Evolutionary conservation across 345 rosid genomes (phyloP).

Genomic region (Citrus hindsii): DNA sequence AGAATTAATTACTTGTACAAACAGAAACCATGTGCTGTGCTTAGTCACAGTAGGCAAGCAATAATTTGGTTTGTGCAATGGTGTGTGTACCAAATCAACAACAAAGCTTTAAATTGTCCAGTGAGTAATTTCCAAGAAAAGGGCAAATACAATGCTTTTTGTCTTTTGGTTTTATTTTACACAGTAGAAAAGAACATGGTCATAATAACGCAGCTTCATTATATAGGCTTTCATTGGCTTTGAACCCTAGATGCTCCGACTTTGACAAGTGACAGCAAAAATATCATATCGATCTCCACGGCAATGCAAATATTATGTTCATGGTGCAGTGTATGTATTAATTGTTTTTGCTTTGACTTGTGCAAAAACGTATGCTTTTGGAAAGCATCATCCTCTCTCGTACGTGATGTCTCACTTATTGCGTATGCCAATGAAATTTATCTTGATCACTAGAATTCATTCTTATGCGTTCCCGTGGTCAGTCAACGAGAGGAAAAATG

Average conservation of each 20-base stretch:
- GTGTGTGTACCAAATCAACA: not conserved
- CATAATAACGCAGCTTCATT: not conserved
- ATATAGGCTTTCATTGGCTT: not conserved
- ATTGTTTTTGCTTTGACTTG: not conserved
- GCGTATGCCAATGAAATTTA: not conserved
- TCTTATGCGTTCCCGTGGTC: not conserved
- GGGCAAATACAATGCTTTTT: not conserved
- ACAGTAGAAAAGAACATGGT: not conserved
- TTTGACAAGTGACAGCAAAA: not conserved
- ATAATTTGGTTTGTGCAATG: not conserved
- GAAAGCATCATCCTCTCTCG: not conserved
- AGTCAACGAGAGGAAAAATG: not conserved
- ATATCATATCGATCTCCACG: not conserved
- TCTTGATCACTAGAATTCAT: not conserved
- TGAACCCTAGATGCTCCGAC: not conserved
- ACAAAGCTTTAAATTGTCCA: no score
- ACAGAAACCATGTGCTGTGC: slow-evolving; percentile 2
- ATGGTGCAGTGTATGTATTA: not conserved
- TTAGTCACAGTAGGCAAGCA: not conserved
- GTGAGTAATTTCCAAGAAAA: not conserved
- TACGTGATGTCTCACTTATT: no score
- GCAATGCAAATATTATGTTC: not conserved
- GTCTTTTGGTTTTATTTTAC: not conserved
- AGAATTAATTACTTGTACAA: not conserved
- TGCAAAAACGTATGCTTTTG: no score